phyloP scores from a whole-genome alignment of 306 rosid genomes.

The Prosopis cineraria region DNA sequence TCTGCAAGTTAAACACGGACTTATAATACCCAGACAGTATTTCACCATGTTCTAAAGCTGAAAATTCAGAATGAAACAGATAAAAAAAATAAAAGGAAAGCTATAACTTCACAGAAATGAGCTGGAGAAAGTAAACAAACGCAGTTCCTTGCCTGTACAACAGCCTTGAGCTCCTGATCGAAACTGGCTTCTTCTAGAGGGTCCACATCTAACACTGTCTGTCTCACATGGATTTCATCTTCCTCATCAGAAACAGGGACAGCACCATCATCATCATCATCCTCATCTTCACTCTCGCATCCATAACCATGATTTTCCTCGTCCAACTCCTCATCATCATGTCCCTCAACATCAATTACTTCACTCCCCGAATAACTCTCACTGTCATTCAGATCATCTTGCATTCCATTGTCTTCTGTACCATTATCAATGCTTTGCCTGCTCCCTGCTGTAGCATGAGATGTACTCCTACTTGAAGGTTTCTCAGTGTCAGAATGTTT shows the following conservation, averaged over 20 bases:
- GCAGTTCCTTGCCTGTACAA: conserved; percentile 72
- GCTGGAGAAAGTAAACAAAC: conserved; percentile 23
- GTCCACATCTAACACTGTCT: conserved; percentile 80
- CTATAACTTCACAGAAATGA: conserved; percentile 11
- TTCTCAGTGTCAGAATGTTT: conserved; percentile 73
- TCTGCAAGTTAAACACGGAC: no score
- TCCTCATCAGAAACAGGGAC: conserved; percentile 93
- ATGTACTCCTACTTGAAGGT: conserved; percentile 53
- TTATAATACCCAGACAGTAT: conserved; percentile 11
- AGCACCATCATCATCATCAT: conserved; percentile 72
- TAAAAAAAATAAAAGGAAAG: not conserved
- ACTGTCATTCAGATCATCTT: conserved; percentile 68
- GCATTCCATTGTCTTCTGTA: conserved; percentile 65
- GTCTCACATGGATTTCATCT: conserved; percentile 95
- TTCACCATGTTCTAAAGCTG: conserved; percentile 6
- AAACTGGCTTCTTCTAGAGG: conserved; percentile 91
- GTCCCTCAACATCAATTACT: conserved; percentile 69
- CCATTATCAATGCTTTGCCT: conserved; percentile 68
- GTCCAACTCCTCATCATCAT: conserved; percentile 78
- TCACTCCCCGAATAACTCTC: conserved; percentile 92
- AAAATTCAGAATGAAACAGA: conserved; percentile 10
- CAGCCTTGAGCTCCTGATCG: conserved; percentile 93
- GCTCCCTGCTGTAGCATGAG: conserved; percentile 49
- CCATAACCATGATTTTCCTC: conserved; percentile 85
- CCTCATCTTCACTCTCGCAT: conserved; percentile 81